Base-by-base conservation (phyloP, 176 grass and related monocot species). In the Metroxylon sagu region DNA sequence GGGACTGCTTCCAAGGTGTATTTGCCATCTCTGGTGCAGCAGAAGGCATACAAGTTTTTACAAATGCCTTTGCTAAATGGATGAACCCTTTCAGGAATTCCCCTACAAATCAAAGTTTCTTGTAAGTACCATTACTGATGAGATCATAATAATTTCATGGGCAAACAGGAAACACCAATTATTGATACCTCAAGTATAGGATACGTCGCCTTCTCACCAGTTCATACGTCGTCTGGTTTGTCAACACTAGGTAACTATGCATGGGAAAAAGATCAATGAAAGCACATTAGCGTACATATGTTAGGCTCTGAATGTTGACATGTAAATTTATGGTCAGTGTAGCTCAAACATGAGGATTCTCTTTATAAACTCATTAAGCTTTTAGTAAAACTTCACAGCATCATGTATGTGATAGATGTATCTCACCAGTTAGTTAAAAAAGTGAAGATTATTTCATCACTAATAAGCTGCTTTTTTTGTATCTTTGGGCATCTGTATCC, bases 191-290 rank as follows among this genome's bases (percentile, higher is more conserved):
- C 70, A 98, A 29, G 71, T 98, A 98, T n/a, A 73, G 73, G 71
- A 89, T 85, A 15, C 94, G 76, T 43, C 67, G 85, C 64, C 84
- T 93, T 70, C 88, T 83, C 4, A 85, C 94, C 64, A 89, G 76
- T 74, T 98, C 94, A 3, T 89, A 98, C 14, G 94, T 98, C 53
- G 94, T 98, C 77, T 98, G 94, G 76, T 98, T 98, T 86, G 88
- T 92, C 70, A 93, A 70, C 60, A 78, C 82, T 67, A 98, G 81
- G 65, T 98, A 93, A 48, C 94, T 98, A 81, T 25, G 74, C 51
- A 67, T n/a, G 2, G 48, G 19, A 29, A 29, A 23, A 19, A 27
- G 21, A 49, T 19, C 19, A 52, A 25, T 29, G 57, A 8, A 49
- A 1, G 50, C 3, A 71, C 35, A 43, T 2, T 2, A 43, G 35